phyloP scores from a whole-genome alignment of 2,329 filamentous ascomycete genomes.

The Zasmidium citrigriseum region DNA sequence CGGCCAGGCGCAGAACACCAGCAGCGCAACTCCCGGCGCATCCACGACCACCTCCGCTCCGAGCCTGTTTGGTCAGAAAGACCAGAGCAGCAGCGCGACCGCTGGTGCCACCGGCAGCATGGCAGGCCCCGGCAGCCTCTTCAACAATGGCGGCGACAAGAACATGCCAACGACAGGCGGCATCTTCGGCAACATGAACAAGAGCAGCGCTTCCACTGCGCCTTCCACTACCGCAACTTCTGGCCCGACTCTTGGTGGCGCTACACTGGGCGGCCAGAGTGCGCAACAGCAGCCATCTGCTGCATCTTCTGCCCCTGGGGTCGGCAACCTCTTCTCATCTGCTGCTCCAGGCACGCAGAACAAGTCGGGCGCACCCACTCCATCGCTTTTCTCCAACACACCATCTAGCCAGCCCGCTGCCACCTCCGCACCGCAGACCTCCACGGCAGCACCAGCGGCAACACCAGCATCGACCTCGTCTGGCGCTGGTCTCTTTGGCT shows the following conservation, averaged over 20 bases:
- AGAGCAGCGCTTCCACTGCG: neutral
- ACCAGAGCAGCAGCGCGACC: neutral
- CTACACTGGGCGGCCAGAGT: neutral
- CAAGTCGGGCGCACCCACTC: no score
- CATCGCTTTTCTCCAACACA: neutral
- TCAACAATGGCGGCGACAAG: neutral
- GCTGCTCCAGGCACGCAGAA: neutral
- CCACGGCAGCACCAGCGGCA: neutral
- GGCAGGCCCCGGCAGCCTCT: neutral
- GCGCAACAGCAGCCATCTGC: neutral
- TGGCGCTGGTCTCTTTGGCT: neutral
- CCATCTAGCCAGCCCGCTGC: neutral
- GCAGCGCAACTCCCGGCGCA: neutral
- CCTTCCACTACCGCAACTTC: neutral
- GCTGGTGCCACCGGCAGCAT: neutral
- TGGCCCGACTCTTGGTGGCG: neutral
- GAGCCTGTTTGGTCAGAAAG: neutral
- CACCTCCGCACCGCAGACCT: neutral
- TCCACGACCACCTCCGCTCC: neutral
- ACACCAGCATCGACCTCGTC: neutral
- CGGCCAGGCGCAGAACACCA: neutral
- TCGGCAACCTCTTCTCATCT: slow-evolving; percentile 11
- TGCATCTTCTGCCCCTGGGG: slow-evolving; percentile 10
- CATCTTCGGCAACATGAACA: neutral
- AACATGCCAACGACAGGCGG: neutral